Conservation (phyloP, 1,284 basidiomycete species). For the Austropuccinia psidii region DNA sequence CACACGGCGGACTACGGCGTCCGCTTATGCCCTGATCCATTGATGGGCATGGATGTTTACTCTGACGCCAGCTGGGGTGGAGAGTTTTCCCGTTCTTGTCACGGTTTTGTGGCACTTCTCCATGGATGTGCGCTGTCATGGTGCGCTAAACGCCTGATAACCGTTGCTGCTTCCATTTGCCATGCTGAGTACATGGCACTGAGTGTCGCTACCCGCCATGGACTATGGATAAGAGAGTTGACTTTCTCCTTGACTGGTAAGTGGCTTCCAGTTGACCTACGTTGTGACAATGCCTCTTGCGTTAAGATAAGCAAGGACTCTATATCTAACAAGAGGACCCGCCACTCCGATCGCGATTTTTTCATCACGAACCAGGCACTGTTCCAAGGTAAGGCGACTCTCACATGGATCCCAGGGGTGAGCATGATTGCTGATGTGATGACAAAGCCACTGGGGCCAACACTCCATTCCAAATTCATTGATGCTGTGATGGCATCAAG, state of each 20-base stretch:
- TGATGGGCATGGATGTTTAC: no score
- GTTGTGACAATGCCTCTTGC: neutral
- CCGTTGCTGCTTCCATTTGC: neutral
- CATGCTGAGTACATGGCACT: constrained; percentile 19
- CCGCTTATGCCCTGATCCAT: no score
- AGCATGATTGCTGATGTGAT: no score
- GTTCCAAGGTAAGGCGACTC: neutral
- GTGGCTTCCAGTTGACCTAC: neutral
- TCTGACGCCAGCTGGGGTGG: constrained; percentile 5
- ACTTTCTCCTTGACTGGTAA: neutral
- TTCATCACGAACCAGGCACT: neutral
- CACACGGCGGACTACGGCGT: no score
- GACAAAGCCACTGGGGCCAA: no score
- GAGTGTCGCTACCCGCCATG: neutral
- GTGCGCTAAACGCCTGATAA: neutral
- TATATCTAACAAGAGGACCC: constrained; percentile 6
- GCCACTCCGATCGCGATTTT: neutral
- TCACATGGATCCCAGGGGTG: neutral
- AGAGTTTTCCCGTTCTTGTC: neutral
- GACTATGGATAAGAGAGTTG: neutral
- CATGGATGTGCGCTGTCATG: neutral
- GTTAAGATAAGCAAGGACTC: neutral
- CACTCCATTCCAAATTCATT: no score
- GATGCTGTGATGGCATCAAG: no score
- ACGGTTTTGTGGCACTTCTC: neutral